phyloP scores from a whole-genome alignment of 768 basidiomycete genomes.

The Rossbeevera mucosa region DNA sequence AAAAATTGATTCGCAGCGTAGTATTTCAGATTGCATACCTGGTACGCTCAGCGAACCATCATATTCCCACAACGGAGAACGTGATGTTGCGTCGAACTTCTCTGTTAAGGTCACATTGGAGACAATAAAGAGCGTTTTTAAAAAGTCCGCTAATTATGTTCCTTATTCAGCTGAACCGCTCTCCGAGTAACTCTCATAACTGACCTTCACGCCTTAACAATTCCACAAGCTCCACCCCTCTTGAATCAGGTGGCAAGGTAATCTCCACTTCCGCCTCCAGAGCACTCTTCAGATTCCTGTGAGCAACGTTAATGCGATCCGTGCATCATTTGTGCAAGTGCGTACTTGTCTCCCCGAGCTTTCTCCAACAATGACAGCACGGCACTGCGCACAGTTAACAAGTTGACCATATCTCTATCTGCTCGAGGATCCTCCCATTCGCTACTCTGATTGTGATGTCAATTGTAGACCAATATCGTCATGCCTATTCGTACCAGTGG shows the following conservation, averaged over 20 bases:
- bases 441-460: slow-evolving; percentile 35
- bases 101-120: slow-evolving; percentile 60
- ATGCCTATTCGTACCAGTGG: slow-evolving; percentile 49
- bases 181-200: background rate
- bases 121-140: slow-evolving; percentile 77
- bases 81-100: slow-evolving; percentile 38
- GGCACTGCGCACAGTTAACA: slow-evolving; percentile 56
- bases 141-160: slow-evolving; percentile 46
- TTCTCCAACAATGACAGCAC: slow-evolving; percentile 71
- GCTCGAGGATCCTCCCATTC: slow-evolving; percentile 61
- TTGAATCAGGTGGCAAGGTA: slow-evolving; percentile 40
- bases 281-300: slow-evolving; percentile 67
- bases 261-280: slow-evolving; percentile 74
- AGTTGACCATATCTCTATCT: slow-evolving; percentile 55
- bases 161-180: background rate
- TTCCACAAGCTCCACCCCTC: slow-evolving; percentile 30
- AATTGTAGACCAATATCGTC: background rate
- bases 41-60: slow-evolving; percentile 38
- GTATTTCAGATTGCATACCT: too few species aligned
- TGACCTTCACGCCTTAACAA: slow-evolving; percentile 43
- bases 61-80: slow-evolving; percentile 48
- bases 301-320: slow-evolving; percentile 1
- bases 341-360: slow-evolving; percentile 72
- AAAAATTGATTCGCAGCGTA: too few species aligned
- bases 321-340: background rate